phyloP scores from a whole-genome alignment of 164 flowering plant genomes.

The Echeveria elegans region DNA sequence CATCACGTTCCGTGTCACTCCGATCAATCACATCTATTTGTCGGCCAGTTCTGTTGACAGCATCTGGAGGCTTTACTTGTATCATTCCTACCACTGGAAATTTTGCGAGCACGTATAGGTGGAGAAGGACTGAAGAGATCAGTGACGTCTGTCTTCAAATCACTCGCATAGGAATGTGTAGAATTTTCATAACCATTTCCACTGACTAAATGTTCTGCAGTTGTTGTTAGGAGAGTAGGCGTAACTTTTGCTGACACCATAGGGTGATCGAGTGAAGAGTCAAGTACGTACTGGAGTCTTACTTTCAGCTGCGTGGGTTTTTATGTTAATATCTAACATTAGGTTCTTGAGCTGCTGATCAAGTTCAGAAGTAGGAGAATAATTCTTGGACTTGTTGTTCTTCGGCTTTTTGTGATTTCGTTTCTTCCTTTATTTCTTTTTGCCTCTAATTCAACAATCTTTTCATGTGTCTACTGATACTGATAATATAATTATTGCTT shows the following conservation, averaged over 20 bases:
- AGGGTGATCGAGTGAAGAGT: not conserved
- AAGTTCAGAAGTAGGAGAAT: constrained; percentile 28
- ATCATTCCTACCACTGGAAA: constrained; percentile 20
- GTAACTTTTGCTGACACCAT: not conserved
- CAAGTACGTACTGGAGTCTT: not conserved
- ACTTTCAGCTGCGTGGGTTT: constrained; percentile 11
- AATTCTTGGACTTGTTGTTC: constrained; percentile 29
- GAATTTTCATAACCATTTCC: not conserved
- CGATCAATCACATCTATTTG: constrained; percentile 40
- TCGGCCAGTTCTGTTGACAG: constrained; percentile 31
- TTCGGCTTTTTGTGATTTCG: constrained; percentile 29
- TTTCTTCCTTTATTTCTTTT: constrained; percentile 41
- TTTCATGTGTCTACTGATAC: no score
- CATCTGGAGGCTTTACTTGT: constrained; percentile 19
- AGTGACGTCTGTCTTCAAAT: constrained; percentile 28
- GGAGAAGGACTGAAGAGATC: constrained; percentile 76
- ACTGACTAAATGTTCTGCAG: no score
- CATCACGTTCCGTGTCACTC: constrained; percentile 57
- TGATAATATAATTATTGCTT: no score
- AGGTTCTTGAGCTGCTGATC: constrained; percentile 41
- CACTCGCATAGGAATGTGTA: not conserved
- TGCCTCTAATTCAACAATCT: constrained; percentile 57
- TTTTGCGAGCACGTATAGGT: constrained; percentile 11
- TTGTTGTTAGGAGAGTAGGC: not conserved
- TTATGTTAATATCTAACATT: constrained; percentile 43